Evolutionary conservation across 1,139 yeast species (phyloP).

Genomic region (Debaryomyces coudertii): DNA sequence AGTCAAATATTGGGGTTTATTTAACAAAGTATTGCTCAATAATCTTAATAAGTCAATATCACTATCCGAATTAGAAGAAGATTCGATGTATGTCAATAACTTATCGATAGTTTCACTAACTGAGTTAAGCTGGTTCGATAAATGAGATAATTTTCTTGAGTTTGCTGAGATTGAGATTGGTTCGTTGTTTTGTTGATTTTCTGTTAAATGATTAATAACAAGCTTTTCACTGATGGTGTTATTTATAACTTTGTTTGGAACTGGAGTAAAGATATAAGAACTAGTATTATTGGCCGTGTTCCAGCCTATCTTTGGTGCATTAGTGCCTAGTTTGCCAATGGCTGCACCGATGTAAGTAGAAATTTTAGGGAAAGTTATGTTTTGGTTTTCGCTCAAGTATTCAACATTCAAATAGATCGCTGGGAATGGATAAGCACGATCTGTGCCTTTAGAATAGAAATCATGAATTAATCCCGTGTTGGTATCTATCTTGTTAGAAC

Average conservation of each 20-base stretch:
- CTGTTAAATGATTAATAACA: slow-evolving; percentile 47
- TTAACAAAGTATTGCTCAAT: slow-evolving; percentile 63
- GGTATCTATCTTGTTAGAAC: slow-evolving; percentile 63
- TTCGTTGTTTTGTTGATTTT: slow-evolving; percentile 22
- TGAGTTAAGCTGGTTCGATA: slow-evolving; percentile 58
- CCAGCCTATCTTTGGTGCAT: slow-evolving; percentile 53
- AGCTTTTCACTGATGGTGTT: slow-evolving; percentile 62
- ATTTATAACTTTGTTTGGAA: slow-evolving; percentile 68
- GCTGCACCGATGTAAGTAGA: slow-evolving; percentile 78
- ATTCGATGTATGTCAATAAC: slow-evolving; percentile 54
- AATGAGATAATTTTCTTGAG: slow-evolving; percentile 35
- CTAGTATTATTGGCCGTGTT: slow-evolving; percentile 29
- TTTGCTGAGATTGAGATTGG: slow-evolving; percentile 23
- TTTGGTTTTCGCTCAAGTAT: slow-evolving; percentile 41
- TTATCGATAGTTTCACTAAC: slow-evolving; percentile 57
- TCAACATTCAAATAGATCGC: slow-evolving; percentile 75
- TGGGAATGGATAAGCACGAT: slow-evolving; percentile 73
- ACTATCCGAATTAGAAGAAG: slow-evolving; percentile 51
- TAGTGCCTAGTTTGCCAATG: slow-evolving; percentile 56
- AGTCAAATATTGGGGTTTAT: slow-evolving; percentile 59
- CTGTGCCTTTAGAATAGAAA: slow-evolving; percentile 71
- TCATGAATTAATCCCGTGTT: slow-evolving; percentile 85
- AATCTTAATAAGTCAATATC: slow-evolving; percentile 63
- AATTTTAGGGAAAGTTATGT: slow-evolving; percentile 48
- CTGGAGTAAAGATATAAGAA: slow-evolving; percentile 77